Conservation (phyloP, 2,329 filamentous ascomycete genomes). For the Monilinia laxa region DNA sequence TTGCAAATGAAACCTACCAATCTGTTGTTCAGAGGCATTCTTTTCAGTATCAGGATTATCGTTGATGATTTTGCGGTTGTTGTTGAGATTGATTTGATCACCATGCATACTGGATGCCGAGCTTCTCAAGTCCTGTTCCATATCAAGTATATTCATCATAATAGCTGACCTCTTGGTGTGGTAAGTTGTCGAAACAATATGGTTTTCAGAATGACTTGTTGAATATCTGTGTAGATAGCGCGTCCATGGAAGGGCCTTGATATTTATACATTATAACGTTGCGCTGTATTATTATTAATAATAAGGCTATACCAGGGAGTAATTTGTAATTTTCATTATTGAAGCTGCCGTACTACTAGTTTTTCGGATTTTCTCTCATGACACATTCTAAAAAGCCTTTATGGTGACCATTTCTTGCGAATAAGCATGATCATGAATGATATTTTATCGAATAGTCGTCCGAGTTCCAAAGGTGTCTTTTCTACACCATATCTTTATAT, state of each 20-base stretch:
- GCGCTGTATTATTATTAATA: fast-evolving
- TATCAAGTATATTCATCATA: background rate
- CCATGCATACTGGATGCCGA: background rate
- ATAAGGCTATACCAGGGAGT: background rate
- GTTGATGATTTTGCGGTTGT: background rate
- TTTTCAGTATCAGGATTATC: background rate
- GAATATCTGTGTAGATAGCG: background rate
- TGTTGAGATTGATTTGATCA: background rate
- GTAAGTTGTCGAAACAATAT: background rate
- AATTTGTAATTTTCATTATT: background rate
- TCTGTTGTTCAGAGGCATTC: background rate
- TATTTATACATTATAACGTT: background rate
- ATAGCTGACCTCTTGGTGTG: background rate
- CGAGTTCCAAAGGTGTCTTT: too few relatives aligned
- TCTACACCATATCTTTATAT: too few relatives aligned
- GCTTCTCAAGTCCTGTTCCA: background rate
- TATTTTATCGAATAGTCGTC: too few relatives aligned
- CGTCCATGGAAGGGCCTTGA: background rate
- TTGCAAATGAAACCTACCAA: background rate
- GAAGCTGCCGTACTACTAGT: background rate
- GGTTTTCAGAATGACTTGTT: background rate
- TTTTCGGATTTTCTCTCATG: too few relatives aligned
- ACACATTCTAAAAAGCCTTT: too few relatives aligned
- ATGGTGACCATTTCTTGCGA: too few relatives aligned
- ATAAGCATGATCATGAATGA: too few relatives aligned